Evolutionary conservation across 2,329 filamentous ascomycete genomes (phyloP).

Genomic region (Lasiodiplodia sp.): DNA sequence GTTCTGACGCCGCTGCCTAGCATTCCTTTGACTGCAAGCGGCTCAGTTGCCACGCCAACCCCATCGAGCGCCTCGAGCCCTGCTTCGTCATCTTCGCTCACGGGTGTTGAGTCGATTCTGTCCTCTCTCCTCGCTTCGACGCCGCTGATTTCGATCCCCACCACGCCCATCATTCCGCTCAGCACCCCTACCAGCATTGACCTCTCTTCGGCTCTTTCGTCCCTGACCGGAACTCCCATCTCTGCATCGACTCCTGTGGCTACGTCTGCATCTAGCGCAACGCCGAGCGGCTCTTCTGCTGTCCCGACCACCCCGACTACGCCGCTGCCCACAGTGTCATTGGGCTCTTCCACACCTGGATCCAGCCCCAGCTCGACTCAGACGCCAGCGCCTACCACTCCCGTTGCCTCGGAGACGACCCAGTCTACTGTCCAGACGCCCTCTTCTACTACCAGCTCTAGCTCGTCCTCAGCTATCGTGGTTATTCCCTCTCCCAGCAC

Average conservation of each 20-base stretch:
- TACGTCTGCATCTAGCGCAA: slow-evolving; percentile 12
- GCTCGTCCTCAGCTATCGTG: slow-evolving; percentile 18
- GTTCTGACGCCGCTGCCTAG: slow-evolving; percentile 15
- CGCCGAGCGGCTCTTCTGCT: slow-evolving; percentile 8
- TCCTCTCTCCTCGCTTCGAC: slow-evolving; percentile 28
- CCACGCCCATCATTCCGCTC: slow-evolving; percentile 29
- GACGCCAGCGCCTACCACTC: slow-evolving; percentile 1
- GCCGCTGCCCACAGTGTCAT: slow-evolving; percentile 7
- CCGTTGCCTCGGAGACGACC: slow-evolving; percentile 6
- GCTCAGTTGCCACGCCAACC: not conserved
- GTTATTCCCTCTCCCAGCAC: slow-evolving; percentile 11
- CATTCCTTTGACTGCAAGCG: slow-evolving; percentile 3
- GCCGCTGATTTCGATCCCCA: slow-evolving; percentile 23
- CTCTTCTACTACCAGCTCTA: slow-evolving; percentile 16
- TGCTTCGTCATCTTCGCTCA: slow-evolving; percentile 6
- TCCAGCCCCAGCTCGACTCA: slow-evolving; percentile 5
- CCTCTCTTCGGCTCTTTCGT: slow-evolving; percentile 21
- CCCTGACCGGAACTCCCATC: slow-evolving; percentile 8
- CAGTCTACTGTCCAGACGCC: slow-evolving; percentile 12
- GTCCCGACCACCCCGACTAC: slow-evolving; percentile 19
- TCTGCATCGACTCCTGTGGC: slow-evolving; percentile 19
- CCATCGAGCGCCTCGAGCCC: slow-evolving; percentile 10
- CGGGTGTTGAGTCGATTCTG: slow-evolving; percentile 10
- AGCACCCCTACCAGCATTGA: slow-evolving; percentile 25
- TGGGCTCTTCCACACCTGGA: not conserved